Conservation (phyloP, 129 eudicot genomes). For the Arctium minus region DNA sequence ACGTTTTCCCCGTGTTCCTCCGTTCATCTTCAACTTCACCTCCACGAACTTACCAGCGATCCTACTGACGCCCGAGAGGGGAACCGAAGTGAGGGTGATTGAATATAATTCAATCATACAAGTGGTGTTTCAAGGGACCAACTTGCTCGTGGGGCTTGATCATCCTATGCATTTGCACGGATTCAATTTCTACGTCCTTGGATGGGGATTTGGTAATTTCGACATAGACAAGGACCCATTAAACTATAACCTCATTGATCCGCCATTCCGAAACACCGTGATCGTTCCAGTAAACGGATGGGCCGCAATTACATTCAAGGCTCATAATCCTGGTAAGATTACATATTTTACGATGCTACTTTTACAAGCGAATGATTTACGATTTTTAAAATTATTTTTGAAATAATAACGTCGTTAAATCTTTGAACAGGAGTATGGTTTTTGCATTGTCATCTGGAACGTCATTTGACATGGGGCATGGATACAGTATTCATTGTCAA, state of each 20-base stretch:
- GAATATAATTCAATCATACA: constrained; percentile 31
- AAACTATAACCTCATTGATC: constrained; percentile 53
- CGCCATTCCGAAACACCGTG: constrained; percentile 52
- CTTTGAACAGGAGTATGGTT: constrained; percentile 34
- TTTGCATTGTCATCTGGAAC: constrained; percentile 34
- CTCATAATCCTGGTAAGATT: constrained; percentile 42
- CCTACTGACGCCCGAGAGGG: constrained; percentile 29
- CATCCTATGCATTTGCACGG: constrained; percentile 93
- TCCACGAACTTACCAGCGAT: constrained; percentile 19
- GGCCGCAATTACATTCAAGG: constrained; percentile 56
- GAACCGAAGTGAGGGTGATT: constrained; percentile 41
- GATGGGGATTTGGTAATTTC: constrained; percentile 57
- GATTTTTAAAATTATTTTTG: too few relatives aligned
- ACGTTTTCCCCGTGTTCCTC: constrained; percentile 54
- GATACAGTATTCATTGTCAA: constrained; percentile 32
- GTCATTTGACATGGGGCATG: constrained; percentile 47
- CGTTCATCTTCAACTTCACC: constrained; percentile 43
- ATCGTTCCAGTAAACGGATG: constrained; percentile 56
- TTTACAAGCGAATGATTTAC: neutral
- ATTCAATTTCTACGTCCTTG: constrained; percentile 43
- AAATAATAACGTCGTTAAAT: neutral
- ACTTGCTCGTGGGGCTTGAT: constrained; percentile 33
- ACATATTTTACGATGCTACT: neutral
- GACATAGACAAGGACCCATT: constrained; percentile 41
- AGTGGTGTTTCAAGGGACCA: constrained; percentile 55